A percentile compares a stretch with the other conserved stretches of the same genome.
Conservation (phyloP, 345 rosid genomes). For the Eutrema heterophyllum region DNA sequence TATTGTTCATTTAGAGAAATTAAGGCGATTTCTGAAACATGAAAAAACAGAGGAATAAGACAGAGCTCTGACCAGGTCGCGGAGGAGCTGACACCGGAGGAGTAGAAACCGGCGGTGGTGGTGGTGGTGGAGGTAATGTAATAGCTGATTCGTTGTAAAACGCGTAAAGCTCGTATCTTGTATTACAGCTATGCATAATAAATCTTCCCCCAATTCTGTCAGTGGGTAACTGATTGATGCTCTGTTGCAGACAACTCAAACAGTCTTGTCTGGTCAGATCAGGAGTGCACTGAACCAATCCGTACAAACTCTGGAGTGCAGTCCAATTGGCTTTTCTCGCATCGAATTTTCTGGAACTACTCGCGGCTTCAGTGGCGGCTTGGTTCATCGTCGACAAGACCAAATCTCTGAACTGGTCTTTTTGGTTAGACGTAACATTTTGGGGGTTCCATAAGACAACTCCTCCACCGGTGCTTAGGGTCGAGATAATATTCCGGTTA, state of each 20-base stretch:
- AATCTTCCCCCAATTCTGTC: slow-evolving; percentile 28
- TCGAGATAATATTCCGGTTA: slow-evolving; percentile 7
- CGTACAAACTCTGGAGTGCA: slow-evolving; percentile 5
- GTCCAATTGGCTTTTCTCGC: not conserved
- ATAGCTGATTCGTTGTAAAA: slow-evolving; percentile 29
- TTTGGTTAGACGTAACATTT: not conserved
- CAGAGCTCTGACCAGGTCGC: slow-evolving; percentile 11
- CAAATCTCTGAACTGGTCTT: not conserved
- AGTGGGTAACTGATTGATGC: not conserved
- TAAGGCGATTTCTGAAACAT: too few relatives aligned
- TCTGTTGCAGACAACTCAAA: slow-evolving; percentile 18
- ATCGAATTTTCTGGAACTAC: slow-evolving; percentile 22
- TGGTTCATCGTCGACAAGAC: not conserved
- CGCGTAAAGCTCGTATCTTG: slow-evolving; percentile 27
- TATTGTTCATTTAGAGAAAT: too few relatives aligned
- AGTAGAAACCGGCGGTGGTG: not conserved
- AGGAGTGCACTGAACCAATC: slow-evolving; percentile 47
- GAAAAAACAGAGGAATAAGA: not conserved
- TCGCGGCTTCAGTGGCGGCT: not conserved
- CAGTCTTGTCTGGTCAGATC: slow-evolving; percentile 33
- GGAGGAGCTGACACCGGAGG: not conserved
- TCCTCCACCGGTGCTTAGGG: not conserved
- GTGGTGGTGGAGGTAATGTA: not conserved
- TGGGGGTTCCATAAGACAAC: too few relatives aligned
- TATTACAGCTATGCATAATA: slow-evolving; percentile 31